phyloP scores from a whole-genome alignment of 139 green algal species.

The Chlamydomonas applanata region DNA sequence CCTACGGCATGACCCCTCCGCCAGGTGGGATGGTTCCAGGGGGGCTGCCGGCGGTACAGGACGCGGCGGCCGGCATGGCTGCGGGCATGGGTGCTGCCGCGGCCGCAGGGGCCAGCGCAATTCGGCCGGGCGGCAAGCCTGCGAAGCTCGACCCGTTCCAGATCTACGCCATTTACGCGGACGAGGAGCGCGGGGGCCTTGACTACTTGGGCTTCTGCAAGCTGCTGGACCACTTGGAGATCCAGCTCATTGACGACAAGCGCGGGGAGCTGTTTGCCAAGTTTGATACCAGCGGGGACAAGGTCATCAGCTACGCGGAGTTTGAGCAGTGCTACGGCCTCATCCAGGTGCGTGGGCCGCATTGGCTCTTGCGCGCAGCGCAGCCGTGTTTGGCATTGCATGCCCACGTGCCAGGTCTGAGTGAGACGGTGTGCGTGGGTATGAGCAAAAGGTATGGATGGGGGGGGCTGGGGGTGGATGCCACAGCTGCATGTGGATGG shows the following conservation, averaged over 20 bases:
- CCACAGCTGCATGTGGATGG: no score
- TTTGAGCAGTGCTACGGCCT: conserved; percentile 28
- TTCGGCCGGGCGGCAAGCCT: not conserved
- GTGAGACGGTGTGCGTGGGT: no score
- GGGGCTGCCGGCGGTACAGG: not conserved
- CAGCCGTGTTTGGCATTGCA: not conserved
- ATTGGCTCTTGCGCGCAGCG: not conserved
- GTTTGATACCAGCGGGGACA: conserved; percentile 22
- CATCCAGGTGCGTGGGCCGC: conserved; percentile 17
- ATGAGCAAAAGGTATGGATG: no score
- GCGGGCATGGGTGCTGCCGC: not conserved
- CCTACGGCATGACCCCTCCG: not conserved
- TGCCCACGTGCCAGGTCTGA: no score
- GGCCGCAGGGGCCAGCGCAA: not conserved
- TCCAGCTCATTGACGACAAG: conserved; percentile 38
- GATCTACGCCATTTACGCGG: conserved; percentile 28
- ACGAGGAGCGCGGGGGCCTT: conserved; percentile 10
- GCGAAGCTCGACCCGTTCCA: conserved; percentile 15
- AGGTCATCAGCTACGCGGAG: conserved; percentile 33
- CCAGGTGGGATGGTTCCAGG: not conserved
- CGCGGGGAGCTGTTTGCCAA: conserved; percentile 39
- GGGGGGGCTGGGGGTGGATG: no score
- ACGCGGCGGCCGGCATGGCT: not conserved
- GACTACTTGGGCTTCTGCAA: conserved; percentile 25
- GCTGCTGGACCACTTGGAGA: conserved; percentile 45